phyloP scores from a whole-genome alignment of 208 protist genomes.

The Novymonas esmeraldas region DNA sequence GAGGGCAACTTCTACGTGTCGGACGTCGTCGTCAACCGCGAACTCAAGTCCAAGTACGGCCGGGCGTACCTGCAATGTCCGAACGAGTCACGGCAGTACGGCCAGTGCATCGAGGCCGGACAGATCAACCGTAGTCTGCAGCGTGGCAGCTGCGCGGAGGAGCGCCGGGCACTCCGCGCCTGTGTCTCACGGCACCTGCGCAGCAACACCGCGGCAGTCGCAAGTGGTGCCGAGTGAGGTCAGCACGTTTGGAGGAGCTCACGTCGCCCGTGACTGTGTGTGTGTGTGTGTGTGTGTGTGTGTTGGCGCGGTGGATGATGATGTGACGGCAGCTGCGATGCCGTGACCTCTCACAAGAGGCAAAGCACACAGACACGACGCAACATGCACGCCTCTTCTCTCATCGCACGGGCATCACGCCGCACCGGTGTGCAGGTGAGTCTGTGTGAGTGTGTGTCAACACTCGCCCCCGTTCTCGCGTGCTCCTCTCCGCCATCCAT shows the following conservation, averaged over 20 bases:
- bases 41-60: slow-evolving; percentile 63
- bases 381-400: too few species aligned
- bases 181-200: slow-evolving; percentile 61
- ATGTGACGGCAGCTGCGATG: too few species aligned
- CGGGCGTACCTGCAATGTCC: slow-evolving; percentile 60
- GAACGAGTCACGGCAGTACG: slow-evolving; percentile 57
- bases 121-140: slow-evolving; percentile 76
- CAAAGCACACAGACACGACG: too few species aligned
- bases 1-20: slow-evolving; percentile 91
- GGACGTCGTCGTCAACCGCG: slow-evolving; percentile 63
- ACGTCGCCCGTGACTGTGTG: neutral
- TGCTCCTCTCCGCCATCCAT: neutral
- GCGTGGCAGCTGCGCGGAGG: slow-evolving; percentile 55
- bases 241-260: too few species aligned
- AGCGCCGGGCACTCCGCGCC: slow-evolving; percentile 55
- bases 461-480: neutral
- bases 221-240: too few species aligned
- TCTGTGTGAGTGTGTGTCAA: neutral
- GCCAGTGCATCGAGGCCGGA: slow-evolving; percentile 69
- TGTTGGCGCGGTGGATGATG: neutral
- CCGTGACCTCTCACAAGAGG: too few species aligned
- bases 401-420: too few species aligned
- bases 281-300: neutral
- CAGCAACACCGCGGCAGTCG: neutral
- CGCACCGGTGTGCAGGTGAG: neutral